phyloP scores from a whole-genome alignment of 2,329 filamentous ascomycete species.

The Passalora sequoiae region DNA sequence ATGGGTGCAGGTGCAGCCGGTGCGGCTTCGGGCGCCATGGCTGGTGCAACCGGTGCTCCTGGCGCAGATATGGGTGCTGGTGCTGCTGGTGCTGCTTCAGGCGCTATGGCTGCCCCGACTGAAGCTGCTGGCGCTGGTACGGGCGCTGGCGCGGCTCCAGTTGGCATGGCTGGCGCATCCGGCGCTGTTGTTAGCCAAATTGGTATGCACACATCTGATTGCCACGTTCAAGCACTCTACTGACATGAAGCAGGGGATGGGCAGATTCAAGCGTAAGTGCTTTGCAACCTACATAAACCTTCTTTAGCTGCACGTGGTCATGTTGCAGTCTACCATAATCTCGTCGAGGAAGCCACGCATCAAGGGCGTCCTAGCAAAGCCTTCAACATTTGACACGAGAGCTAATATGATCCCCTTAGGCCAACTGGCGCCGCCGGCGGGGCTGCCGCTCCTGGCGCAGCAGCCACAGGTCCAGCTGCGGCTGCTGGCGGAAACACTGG shows the following conservation, averaged over 20 bases:
- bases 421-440: neutral
- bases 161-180: neutral
- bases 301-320: no score
- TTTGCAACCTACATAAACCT: no score
- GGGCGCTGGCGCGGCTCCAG: neutral
- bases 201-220: neutral
- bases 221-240: neutral
- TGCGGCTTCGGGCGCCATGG: neutral
- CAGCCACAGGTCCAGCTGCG: no score
- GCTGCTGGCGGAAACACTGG: neutral
- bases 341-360: no score
- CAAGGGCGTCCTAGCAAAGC: no score
- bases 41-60: neutral
- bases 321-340: no score
- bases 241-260: slow-evolving; percentile 5
- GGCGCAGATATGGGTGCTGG: neutral
- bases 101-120: neutral
- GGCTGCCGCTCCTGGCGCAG: neutral
- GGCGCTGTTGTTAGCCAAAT: slow-evolving; percentile 8
- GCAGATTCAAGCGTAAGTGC: slow-evolving; percentile 4
- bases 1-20: neutral
- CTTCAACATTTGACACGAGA: no score
- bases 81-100: neutral
- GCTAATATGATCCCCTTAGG: no score
- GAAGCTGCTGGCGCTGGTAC: neutral